Conservation (phyloP, 2,329 filamentous ascomycete genomes). For the Fusarium sp. region DNA sequence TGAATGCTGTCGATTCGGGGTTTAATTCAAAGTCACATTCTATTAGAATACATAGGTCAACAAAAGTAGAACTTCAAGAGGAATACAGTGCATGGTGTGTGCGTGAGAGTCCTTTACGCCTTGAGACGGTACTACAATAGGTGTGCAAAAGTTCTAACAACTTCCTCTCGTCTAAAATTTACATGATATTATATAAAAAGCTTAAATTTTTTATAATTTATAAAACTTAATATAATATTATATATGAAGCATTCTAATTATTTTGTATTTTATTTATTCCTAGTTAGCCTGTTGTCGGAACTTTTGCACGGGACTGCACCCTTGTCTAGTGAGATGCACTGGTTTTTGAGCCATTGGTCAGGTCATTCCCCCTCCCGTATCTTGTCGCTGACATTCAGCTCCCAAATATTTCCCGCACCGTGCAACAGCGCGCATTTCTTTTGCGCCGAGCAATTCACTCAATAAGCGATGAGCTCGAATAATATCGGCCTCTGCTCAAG, state of each 20-base stretch:
- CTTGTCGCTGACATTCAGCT: neutral
- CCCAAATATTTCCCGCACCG: slow-evolving; percentile 8
- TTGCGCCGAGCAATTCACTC: neutral
- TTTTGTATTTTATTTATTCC: too few species aligned
- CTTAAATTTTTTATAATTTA: too few species aligned
- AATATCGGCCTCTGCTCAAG: neutral
- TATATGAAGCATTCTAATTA: too few species aligned
- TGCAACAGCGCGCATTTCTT: neutral
- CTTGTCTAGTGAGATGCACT: neutral
- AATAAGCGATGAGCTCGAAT: neutral
- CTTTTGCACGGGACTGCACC: neutral
- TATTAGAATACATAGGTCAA: neutral
- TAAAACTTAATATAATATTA: too few species aligned
- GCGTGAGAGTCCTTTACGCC: neutral
- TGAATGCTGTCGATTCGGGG: neutral
- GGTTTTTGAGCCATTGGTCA: neutral
- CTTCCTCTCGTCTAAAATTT: too few species aligned
- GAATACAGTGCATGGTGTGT: neutral
- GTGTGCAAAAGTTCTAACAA: too few species aligned
- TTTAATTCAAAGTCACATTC: neutral
- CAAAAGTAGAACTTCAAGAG: neutral
- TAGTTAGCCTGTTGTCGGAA: too few species aligned
- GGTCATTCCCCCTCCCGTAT: neutral
- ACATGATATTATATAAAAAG: too few species aligned
- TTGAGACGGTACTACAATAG: too few species aligned